Base-by-base conservation (phyloP, 1,284 basidiomycete genomes). In the Ceratobasidium sp. region DNA sequence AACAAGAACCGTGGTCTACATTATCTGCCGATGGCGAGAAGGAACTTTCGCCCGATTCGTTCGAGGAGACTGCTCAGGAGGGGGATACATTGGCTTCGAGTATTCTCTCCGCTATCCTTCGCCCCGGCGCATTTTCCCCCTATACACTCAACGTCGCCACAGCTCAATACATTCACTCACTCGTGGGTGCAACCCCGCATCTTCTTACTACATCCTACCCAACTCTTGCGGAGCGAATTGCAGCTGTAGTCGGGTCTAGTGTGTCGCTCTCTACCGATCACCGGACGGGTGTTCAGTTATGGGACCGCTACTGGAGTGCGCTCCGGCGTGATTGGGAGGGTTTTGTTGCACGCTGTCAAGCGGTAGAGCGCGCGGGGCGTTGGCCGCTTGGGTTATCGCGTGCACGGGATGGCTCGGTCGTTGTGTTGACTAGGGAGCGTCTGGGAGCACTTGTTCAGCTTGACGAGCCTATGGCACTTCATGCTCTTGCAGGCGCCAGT, bases 251-350 rank as follows among this genome's bases (percentile, higher is more conserved):
- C 26, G 96, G 96, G 1, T 95, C 92, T 81, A 93, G 93, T 0
- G 91, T 97, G 40, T 88, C 88, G 75, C 87, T 96, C 56, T 89
- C 90, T 80, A 89, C 89, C 52, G 93, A 95, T 82, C 88, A 91
- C 0, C 90, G 91, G 79, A 96, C 94, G 0, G 96, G 96, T 12
- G 92, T 92, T 26, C 88, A 91, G 52, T 91, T 94, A 79, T 89
- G 96, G 81, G 90, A 91, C 66, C 91, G 91, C 73, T 96, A 94
- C 83, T 93, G 94, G 90, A 93, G 90, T 81, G 91, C 92, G 0
- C 85, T 97, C 80, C 96, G 95, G 84, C 87, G 94, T 54, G 95
- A 98, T 81, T 98, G 96, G 95, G 93, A 97, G 82, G 94, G 96
- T 1, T 95, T 97, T 82, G 91, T 97, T 80, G 93, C 96, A 15